phyloP scores from a whole-genome alignment of 1,284 basidiomycete genomes.

The Ustilago nuda region DNA sequence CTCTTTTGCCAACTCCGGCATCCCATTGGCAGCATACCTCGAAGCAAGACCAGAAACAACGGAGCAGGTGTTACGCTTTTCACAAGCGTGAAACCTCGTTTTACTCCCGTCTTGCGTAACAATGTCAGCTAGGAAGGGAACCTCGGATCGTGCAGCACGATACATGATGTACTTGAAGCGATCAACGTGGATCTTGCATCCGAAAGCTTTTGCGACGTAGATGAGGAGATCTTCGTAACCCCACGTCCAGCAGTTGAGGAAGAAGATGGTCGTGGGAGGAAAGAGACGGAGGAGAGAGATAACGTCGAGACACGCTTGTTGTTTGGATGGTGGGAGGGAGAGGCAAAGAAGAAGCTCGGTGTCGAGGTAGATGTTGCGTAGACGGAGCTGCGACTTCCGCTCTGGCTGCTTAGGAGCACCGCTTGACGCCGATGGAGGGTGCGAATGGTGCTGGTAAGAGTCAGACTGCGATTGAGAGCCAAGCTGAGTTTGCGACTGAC shows the following conservation, averaged over 20 bases:
- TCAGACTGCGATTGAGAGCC: constrained; percentile 6
- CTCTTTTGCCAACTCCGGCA: constrained; percentile 13
- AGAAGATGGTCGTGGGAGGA: constrained; percentile 79
- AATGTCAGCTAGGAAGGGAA: constrained; percentile 77
- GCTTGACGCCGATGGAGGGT: neutral
- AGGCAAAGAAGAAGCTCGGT: constrained; percentile 74
- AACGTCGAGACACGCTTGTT: constrained; percentile 73
- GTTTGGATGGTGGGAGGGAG: constrained; percentile 39
- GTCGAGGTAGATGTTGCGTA: constrained; percentile 88
- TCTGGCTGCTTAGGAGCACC: neutral
- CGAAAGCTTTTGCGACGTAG: constrained; percentile 49
- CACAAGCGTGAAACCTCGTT: constrained; percentile 91
- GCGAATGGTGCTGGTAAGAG: neutral
- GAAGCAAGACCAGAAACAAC: constrained; percentile 23
- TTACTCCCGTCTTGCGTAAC: constrained; percentile 75
- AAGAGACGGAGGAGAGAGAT: constrained; percentile 73
- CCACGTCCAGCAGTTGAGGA: constrained; percentile 92
- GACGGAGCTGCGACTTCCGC: constrained; percentile 50
- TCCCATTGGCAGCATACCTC: constrained; percentile 7
- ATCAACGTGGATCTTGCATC: constrained; percentile 83
- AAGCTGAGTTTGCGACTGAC: constrained; percentile 12
- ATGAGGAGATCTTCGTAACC: constrained; percentile 72
- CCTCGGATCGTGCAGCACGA: constrained; percentile 71
- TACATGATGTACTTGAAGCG: constrained; percentile 83
- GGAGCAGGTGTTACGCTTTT: constrained; percentile 79